Percentiles rank a stretch among this genome's conserved stretches.
Conservation (phyloP, 331 rosid species). For the Phaseolus coccineus region DNA sequence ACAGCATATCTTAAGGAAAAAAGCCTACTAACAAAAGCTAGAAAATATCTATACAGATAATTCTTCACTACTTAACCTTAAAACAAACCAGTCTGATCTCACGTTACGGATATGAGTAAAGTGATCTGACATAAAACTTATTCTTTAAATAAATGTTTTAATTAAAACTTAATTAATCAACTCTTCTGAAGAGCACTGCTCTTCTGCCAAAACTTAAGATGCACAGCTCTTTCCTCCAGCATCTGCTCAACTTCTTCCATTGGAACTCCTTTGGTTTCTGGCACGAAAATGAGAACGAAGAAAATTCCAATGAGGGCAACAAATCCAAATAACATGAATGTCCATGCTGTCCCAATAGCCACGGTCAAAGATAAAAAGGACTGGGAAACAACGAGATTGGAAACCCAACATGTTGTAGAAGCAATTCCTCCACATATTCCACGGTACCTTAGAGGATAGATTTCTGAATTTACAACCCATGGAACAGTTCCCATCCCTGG, state of each 20-base stretch:
- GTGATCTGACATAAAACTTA: neutral
- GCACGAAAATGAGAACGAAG: conserved; percentile 59
- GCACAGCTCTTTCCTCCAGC: conserved; percentile 54
- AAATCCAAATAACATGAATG: conserved; percentile 60
- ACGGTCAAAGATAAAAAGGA: conserved; percentile 59
- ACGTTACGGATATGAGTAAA: neutral
- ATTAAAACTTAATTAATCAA: neutral
- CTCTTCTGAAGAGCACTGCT: neutral
- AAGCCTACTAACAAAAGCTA: neutral
- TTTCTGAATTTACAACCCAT: conserved; percentile 70
- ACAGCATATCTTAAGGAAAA: neutral
- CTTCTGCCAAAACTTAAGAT: conserved; percentile 60
- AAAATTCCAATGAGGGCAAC: conserved; percentile 48
- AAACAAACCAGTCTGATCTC: neutral
- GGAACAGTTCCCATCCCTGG: conserved; percentile 72
- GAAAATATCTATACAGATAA: neutral
- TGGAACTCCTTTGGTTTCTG: conserved; percentile 72
- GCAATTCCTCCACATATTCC: conserved; percentile 71
- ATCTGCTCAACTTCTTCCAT: conserved; percentile 72
- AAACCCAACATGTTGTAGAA: conserved; percentile 66
- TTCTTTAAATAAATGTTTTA: neutral
- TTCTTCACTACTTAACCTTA: neutral
- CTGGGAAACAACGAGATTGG: conserved; percentile 68
- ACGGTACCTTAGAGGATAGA: conserved; percentile 61
- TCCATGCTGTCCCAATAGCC: conserved; percentile 61